Evolutionary conservation across 2,329 filamentous ascomycete genomes (phyloP).

Genomic region (Bipolaris bicolor): DNA sequence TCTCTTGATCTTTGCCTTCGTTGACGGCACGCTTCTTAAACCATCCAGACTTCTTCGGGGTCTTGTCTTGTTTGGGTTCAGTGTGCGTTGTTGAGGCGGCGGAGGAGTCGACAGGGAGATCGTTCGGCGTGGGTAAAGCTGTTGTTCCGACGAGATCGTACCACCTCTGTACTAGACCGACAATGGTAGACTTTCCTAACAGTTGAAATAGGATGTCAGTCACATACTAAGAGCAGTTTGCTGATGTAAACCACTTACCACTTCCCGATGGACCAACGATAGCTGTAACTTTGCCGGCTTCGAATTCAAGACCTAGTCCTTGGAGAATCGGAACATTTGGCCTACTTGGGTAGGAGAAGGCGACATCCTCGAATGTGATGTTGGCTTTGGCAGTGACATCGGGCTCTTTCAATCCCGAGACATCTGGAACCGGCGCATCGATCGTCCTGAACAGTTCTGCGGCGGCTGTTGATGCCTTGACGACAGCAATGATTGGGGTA

Average conservation of each 20-base stretch:
- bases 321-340: slow-evolving; percentile 69
- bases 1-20: not conserved
- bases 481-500: slow-evolving; percentile 41
- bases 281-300: slow-evolving; percentile 71
- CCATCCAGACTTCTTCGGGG: slow-evolving; percentile 22
- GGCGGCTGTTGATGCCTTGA: slow-evolving; percentile 45
- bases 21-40: slow-evolving; percentile 7
- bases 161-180: slow-evolving; percentile 74
- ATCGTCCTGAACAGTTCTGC: slow-evolving; percentile 47
- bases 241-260: slow-evolving; percentile 1
- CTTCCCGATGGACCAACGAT: slow-evolving; percentile 70
- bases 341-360: slow-evolving; percentile 53
- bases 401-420: slow-evolving; percentile 42
- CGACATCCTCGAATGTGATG: slow-evolving; percentile 45
- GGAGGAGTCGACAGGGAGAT: not conserved
- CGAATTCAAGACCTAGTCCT: slow-evolving; percentile 63
- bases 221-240: not conserved
- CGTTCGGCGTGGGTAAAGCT: slow-evolving; percentile 11
- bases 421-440: slow-evolving; percentile 39
- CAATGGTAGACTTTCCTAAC: slow-evolving; percentile 75
- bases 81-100: not conserved
- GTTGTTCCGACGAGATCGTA: slow-evolving; percentile 60
- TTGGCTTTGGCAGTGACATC: slow-evolving; percentile 41
- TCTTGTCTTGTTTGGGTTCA: slow-evolving; percentile 10
- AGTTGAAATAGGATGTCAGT: not conserved